Evolutionary conservation across 2,329 filamentous ascomycete genomes (phyloP), one percentile per base, ranked within the genome.

Genomic region (Fusarium pilosicola): DNA sequence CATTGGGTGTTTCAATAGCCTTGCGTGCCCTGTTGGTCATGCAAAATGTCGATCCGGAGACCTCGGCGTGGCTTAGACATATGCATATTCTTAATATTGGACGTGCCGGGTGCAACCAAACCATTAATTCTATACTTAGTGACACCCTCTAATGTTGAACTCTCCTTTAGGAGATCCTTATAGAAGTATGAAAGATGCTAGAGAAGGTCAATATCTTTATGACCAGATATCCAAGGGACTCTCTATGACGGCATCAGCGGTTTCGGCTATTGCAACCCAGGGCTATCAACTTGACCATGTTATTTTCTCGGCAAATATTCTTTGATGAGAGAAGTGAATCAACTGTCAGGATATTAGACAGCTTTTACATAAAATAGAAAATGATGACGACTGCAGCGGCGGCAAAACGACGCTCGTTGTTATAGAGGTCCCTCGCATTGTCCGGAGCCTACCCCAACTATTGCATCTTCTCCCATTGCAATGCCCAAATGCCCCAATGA

Each of bases 221-320:
- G 14, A 36, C 41, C 32, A 62, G 12, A 12, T 20, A 6, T 54
- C 32, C 7, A 55, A 3, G 13, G 63, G 34, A 1, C 7, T 11
- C 44, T 45, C 28, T 14, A 59, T 67, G 8, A 42, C 4, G 18
- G 58, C 57, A 12, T 24, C 30, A 10, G 49, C 24, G 6, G 6
- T 28, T 9, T 22, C 12, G 59, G 62, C 15, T 39, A 17, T n/a
- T 41, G 39, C 18, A 52, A 44, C 2, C 10, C 30, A 48, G 24
- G 38, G 1, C 14, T 32, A 4, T 28, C 13, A 13, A 62, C 20
- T 12, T 30, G 41, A 18, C 49, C 34, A 46, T 70, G 58, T 22
- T 75, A 73, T 17, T 64, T 42, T n/a, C 42, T 63, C 9, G 68
- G 57, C 3, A 74, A 13, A 32, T 62, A 68, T 14, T 68, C 49